Conservation (phyloP, 1,284 basidiomycete genomes). For the Puccinia triticina region DNA sequence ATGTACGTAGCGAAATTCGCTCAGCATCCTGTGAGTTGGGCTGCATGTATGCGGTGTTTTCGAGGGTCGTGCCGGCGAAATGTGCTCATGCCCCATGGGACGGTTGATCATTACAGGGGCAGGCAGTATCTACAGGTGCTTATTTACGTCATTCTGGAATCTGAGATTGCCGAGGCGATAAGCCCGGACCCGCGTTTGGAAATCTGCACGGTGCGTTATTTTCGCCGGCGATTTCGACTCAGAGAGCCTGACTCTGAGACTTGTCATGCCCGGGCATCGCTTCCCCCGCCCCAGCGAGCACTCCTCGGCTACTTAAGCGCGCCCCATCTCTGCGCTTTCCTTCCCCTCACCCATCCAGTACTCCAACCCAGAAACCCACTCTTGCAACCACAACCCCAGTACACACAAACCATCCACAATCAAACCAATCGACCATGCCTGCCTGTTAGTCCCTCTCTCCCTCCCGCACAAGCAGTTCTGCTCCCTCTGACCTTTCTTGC, state of each 20-base stretch:
- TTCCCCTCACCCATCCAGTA: not conserved
- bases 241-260: not conserved
- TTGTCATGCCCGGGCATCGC: not conserved
- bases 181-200: not conserved
- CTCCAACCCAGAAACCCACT: not conserved
- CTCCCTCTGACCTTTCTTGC: not conserved
- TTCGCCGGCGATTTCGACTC: conserved; percentile 22
- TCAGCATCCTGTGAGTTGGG: not conserved
- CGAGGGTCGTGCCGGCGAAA: too few relatives aligned
- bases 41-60: not conserved
- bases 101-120: too few relatives aligned
- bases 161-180: not conserved
- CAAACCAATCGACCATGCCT: conserved; percentile 1
- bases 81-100: too few relatives aligned
- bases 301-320: conserved; percentile 18
- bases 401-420: not conserved
- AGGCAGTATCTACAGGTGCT: too few relatives aligned
- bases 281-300: too few relatives aligned
- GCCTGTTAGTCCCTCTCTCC: conserved; percentile 16
- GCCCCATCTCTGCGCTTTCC: not conserved
- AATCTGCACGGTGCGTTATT: not conserved
- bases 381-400: not conserved
- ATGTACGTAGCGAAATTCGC: not conserved
- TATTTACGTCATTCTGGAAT: too few relatives aligned
- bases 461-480: too few relatives aligned